Evolutionary conservation across 306 rosid genomes (phyloP), one percentile per base, ranked within the genome.

Genomic region (Vicia faba): DNA sequence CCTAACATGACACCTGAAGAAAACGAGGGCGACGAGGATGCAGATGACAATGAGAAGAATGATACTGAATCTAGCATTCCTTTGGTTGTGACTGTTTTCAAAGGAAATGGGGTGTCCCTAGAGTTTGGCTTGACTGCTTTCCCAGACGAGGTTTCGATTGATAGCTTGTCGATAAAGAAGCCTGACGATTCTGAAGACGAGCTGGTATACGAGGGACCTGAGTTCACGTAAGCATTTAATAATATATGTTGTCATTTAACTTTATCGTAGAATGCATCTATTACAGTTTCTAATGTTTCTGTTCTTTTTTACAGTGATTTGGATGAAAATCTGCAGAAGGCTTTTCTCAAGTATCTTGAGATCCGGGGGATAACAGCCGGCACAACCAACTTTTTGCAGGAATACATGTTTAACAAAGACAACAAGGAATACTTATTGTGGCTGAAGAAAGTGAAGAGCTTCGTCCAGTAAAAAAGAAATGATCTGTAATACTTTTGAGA

Each of bases 281-380:
- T 23, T 48, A 38, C 18, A 36, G 40, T 53, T 25, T 9, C 73
- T 74, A 74, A 11, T 11, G 14, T 49, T 19, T 15, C 3, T 23
- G 23, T 8, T 44, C 9, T 8, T 29, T 67, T 66, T 59, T 28
- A 14, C 83, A 93, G 98, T 15, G 97, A 93, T 69, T 83, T 93
- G 87, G 98, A 93, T 78, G 96, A 84, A 68, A 83, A 85, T 72
- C 78, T 93, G 80, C 95, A 85, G 73, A 88, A 80, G 83, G 96
- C 92, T 45, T 88, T 93, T 66, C 77, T 49, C 81, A 88, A 87
- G 73, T 88, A 86, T 82, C 96, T 93, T 10, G 90, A 86, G 77
- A 54, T 63, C 68, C 64, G 97, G 19, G 99, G 99, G 76, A 86
- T 93, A 72, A 72, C 72, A 15, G 71, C 79, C 23, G 81, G 75